Evolutionary conservation across 768 basidiomycete species (phyloP), one percentile per base, ranked within the genome.

Genomic region (Podaxis sp.): DNA sequence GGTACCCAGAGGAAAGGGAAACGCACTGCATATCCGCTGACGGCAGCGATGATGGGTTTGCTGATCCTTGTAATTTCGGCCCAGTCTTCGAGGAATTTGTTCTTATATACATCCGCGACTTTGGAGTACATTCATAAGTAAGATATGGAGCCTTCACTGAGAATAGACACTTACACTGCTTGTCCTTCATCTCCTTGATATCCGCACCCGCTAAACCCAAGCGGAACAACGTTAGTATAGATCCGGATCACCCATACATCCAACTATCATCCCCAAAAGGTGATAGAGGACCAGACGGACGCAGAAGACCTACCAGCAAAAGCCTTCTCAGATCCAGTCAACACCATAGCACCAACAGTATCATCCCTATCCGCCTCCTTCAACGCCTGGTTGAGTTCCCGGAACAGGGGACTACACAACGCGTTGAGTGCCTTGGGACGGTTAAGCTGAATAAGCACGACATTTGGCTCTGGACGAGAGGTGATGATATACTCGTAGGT

Each of bases 121-220:
- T 46, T 43, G 24, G 24, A 49, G 6, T 13, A 15, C 33, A 15
- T 37, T n/a, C 9, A n/a, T 50, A 12, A 46, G 22, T 33, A 49
- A 4, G 22, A 7, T 12, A 41, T 2, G 4, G n/a, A 15, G 33
- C 49, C 38, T 40, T 27, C 53, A 33, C 29, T 29, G 5, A 63
- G 24, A 53, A 60, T 24, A 22, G n/a, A 52, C 27, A 75, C 85
- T 71, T 69, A 94, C 94, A 97, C 63, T 87, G 79, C 76, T 95
- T 95, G 77, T 96, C 93, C 75, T 94, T 95, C 96, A 98, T 98
- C 77, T 98, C 95, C 78, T 97, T 98, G 77, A 99, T 98, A 75
- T 99, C 96, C 22, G 96, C 96, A 2, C 96, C 95, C 68, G 95
- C 95, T 94, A 36, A 5, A 24, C 19, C 25, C 13, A 24, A 56